Evolutionary conservation across 2,329 filamentous ascomycete species (phyloP).

Genomic region (Neurospora sp.): DNA sequence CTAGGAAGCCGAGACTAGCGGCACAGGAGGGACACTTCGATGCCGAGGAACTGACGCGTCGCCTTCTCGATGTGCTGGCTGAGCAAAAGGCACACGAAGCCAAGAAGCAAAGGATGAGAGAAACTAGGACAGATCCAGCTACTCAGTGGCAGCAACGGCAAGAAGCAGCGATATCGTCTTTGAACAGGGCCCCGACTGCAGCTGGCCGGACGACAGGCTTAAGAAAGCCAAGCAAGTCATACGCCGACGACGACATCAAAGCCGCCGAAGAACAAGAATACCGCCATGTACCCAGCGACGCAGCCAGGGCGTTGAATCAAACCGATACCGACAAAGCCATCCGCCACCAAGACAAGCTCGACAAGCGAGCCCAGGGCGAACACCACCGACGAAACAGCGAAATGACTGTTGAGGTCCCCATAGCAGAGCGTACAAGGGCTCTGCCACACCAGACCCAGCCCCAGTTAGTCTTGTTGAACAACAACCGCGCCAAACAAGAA

Average conservation of each 20-base stretch:
- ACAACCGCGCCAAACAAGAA: not conserved
- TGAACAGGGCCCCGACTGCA: not conserved
- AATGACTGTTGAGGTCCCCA: not conserved
- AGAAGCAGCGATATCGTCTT: not conserved
- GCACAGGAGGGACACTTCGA: constrained; percentile 33
- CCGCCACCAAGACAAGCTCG: constrained; percentile 18
- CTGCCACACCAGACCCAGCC: not conserved
- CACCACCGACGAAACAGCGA: constrained; percentile 6
- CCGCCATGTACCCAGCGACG: constrained; percentile 42
- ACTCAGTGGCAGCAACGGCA: not conserved
- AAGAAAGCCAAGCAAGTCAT: not conserved
- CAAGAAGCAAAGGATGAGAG: constrained; percentile 23
- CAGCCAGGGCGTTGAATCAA: constrained; percentile 43
- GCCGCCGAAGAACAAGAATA: constrained; percentile 16
- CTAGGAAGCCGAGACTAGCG: not conserved
- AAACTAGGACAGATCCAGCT: not conserved
- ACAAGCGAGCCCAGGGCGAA: constrained; percentile 6
- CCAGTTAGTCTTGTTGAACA: not conserved
- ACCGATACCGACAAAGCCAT: constrained; percentile 39
- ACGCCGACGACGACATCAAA: constrained; percentile 9
- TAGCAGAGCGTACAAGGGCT: not conserved
- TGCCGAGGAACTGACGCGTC: constrained; percentile 42
- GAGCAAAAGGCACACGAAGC: constrained; percentile 34
- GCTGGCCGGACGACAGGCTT: not conserved
- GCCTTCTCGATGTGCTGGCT: constrained; percentile 39